These are phyloP conservation scores for Bromus sterilis DNA, from an alignment of 176 grass and related monocot species.

Conservation along the genomic window DNA sequence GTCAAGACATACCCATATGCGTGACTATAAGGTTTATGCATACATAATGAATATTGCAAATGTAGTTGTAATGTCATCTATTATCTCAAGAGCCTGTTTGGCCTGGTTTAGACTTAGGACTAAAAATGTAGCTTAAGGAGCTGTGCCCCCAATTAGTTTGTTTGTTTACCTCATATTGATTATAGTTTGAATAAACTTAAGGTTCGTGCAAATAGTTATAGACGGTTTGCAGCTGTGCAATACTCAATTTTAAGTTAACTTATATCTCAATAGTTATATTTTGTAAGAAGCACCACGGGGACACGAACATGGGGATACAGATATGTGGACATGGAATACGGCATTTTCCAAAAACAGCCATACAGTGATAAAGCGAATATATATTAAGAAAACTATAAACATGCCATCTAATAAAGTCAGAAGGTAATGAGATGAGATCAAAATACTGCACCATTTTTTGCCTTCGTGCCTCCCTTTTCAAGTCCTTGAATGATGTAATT, in stretches of 20 bases:
- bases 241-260: neutral
- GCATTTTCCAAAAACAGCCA: neutral
- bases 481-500: neutral
- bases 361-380: neutral
- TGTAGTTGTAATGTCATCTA: neutral
- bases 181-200: neutral
- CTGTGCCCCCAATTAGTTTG: neutral
- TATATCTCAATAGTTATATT: neutral
- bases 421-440: neutral
- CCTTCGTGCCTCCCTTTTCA: neutral
- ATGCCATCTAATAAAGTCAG: neutral
- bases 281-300: neutral
- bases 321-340: neutral
- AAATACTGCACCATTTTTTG: neutral
- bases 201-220: neutral
- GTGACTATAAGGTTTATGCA: neutral
- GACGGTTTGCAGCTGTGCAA: neutral
- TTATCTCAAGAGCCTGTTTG: neutral
- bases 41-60: neutral
- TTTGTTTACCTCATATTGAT: neutral
- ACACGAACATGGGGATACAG: neutral
- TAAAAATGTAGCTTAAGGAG: constrained; percentile 7
- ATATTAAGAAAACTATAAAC: neutral
- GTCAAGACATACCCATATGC: neutral
- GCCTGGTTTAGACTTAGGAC: neutral